A percentile compares a stretch with the other conserved stretches of the same genome.
phyloP scores from a whole-genome alignment of 148 eudicot species.

The Bassia scoparia region DNA sequence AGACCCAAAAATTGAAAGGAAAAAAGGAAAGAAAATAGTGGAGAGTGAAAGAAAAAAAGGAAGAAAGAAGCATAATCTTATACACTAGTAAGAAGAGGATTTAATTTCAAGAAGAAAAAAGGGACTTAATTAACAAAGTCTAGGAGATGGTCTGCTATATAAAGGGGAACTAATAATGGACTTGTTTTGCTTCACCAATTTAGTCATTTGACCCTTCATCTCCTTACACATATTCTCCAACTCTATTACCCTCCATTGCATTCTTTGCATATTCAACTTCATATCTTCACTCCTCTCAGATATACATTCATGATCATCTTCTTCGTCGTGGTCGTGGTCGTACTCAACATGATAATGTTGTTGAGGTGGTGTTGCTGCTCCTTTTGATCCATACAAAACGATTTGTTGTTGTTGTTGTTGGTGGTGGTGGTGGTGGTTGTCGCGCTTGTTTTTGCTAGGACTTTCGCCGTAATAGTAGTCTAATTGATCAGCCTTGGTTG shows the following conservation, averaged over 20 bases:
- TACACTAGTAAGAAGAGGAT: not conserved
- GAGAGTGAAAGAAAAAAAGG: not conserved
- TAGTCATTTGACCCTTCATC: conserved; percentile 82
- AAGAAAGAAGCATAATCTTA: conserved; percentile 8
- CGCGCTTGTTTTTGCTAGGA: conserved; percentile 9
- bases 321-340: not conserved
- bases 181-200: conserved; percentile 41
- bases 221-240: conserved; percentile 72
- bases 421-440: conserved; percentile 21
- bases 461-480: conserved; percentile 22
- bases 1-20: not conserved
- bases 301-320: not conserved
- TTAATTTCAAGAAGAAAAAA: not conserved
- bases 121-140: conserved; percentile 45
- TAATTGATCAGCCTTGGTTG: conserved; percentile 18
- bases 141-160: conserved; percentile 43
- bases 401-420: conserved; percentile 28
- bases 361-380: not conserved
- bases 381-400: conserved; percentile 28
- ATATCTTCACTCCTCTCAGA: conserved; percentile 40
- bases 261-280: conserved; percentile 54
- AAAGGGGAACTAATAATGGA: conserved; percentile 13
- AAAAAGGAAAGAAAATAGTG: not conserved
- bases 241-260: conserved; percentile 79
- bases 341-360: not conserved